These are phyloP conservation scores for Phoenix roebelenii DNA, from an alignment of 176 grass and related monocot genomes.

Conservation along the genomic window DNA sequence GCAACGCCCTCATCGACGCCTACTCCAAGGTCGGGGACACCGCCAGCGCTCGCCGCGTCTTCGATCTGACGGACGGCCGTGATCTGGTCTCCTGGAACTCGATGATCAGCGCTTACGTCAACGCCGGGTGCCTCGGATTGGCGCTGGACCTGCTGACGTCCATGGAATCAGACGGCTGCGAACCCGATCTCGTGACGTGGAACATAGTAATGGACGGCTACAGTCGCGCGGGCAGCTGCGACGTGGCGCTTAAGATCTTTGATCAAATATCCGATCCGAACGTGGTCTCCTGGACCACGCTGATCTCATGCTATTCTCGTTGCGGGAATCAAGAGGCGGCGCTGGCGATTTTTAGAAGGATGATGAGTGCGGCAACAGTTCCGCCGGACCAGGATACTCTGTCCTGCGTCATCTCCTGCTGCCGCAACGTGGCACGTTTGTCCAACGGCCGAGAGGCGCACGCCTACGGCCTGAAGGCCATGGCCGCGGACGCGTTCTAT, in stretches of 20 bases:
- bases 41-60: conserved; percentile 25
- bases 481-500: conserved; percentile 26
- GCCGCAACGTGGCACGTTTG: conserved; percentile 29
- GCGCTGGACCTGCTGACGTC: neutral
- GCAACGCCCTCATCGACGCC: conserved; percentile 62
- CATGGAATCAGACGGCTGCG: conserved; percentile 19
- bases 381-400: conserved; percentile 46
- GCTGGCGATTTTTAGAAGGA: conserved; percentile 24
- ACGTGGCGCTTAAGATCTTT: conserved; percentile 37
- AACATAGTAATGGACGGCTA: conserved; percentile 51
- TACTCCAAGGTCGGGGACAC: conserved; percentile 30
- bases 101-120: conserved; percentile 24
- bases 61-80: conserved; percentile 24
- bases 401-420: conserved; percentile 50
- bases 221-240: conserved; percentile 31
- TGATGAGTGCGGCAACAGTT: conserved; percentile 18
- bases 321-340: conserved; percentile 28
- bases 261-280: conserved; percentile 5
- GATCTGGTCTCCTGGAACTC: conserved; percentile 53
- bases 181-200: conserved; percentile 32
- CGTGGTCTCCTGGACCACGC: conserved; percentile 35
- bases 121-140: neutral
- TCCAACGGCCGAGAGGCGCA: conserved; percentile 32
- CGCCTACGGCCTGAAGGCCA: conserved; percentile 42
- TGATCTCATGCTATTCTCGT: conserved; percentile 25